Percentiles rank a stretch among this genome's conserved stretches.
Conservation (phyloP, 305 asterid genomes). For the Solanum hybrid region DNA sequence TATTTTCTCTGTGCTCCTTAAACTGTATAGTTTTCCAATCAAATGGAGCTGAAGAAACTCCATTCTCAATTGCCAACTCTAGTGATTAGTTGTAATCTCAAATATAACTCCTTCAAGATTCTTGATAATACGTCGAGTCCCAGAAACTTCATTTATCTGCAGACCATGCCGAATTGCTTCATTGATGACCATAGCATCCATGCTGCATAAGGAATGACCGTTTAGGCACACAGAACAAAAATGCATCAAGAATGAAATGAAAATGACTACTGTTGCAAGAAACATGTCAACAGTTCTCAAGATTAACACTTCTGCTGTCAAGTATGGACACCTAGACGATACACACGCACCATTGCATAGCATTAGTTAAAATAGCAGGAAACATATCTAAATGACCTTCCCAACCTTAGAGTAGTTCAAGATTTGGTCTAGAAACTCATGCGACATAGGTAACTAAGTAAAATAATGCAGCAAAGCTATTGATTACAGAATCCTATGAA, state of each 20-base stretch:
- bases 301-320: neutral
- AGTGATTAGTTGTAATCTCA: slow-evolving; percentile 28
- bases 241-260: neutral
- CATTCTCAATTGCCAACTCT: neutral
- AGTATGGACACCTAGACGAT: neutral
- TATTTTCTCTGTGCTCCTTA: neutral
- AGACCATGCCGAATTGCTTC: slow-evolving; percentile 68
- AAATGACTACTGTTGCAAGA: too few species aligned
- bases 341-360: neutral
- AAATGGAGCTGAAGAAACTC: neutral
- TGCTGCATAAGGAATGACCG: slow-evolving; percentile 30
- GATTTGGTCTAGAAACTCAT: neutral
- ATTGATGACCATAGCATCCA: slow-evolving; percentile 57
- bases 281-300: neutral
- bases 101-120: slow-evolving; percentile 65
- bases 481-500: neutral
- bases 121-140: slow-evolving; percentile 48
- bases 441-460: neutral
- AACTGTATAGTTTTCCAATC: neutral
- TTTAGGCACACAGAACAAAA: neutral
- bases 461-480: neutral
- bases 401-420: neutral
- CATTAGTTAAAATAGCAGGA: neutral
- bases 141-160: slow-evolving; percentile 48
- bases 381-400: neutral